Percentiles rank a stretch among this genome's conserved stretches.
Evolutionary conservation across 306 rosid genomes (phyloP).

Genomic region (Casuarina cunninghamiana): DNA sequence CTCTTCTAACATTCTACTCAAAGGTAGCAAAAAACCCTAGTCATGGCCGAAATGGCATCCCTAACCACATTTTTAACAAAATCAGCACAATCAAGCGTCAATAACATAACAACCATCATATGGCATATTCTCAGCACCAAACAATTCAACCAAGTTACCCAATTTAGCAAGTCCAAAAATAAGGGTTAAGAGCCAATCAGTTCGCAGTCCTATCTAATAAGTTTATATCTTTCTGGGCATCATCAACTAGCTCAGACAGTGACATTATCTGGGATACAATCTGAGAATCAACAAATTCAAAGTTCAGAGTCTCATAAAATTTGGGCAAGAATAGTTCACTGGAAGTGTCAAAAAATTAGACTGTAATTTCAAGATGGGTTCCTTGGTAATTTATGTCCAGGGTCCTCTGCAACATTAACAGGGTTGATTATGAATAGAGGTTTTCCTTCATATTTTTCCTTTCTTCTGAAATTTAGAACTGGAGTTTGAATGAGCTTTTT

Average conservation of each 20-base stretch:
- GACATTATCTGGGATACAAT: constrained; percentile 29
- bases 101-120: constrained; percentile 6
- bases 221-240: constrained; percentile 12
- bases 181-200: constrained; percentile 26
- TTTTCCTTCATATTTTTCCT: neutral
- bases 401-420: constrained; percentile 35
- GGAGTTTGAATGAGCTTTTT: neutral
- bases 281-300: constrained; percentile 17
- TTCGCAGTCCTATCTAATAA: constrained; percentile 16
- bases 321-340: constrained; percentile 25
- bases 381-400: constrained; percentile 45
- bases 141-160: constrained; percentile 8
- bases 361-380: constrained; percentile 29
- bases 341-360: constrained; percentile 23
- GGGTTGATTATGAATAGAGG: constrained; percentile 14
- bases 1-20: neutral
- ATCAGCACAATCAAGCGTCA: constrained; percentile 22
- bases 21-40: constrained; percentile 10
- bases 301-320: constrained; percentile 38
- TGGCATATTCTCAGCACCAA: constrained; percentile 12
- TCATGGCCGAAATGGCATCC: constrained; percentile 12
- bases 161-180: constrained; percentile 23
- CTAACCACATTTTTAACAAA: constrained; percentile 19
- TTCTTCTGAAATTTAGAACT: constrained; percentile 2
- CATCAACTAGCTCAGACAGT: constrained; percentile 23